Evolutionary conservation across 768 basidiomycete genomes (phyloP).

Genomic region (Coprinopsis strossmayeri): DNA sequence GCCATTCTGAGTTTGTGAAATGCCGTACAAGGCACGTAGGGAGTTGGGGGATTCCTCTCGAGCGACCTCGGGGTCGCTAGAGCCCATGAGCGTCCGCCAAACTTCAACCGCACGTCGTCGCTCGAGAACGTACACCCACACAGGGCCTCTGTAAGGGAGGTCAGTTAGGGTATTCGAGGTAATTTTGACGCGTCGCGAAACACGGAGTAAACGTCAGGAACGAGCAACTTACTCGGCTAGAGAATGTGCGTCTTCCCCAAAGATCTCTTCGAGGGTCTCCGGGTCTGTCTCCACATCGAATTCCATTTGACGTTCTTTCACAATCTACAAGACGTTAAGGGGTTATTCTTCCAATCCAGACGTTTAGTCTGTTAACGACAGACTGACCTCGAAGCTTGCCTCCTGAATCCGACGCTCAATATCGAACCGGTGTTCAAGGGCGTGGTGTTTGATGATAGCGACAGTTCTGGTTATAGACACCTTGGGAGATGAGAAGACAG

Average conservation of each 20-base stretch:
- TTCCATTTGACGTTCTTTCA: slow-evolving; percentile 86
- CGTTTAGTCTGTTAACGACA: neutral
- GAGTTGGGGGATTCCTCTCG: slow-evolving; percentile 51
- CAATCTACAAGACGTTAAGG: slow-evolving; percentile 43
- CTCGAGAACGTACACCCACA: slow-evolving; percentile 91
- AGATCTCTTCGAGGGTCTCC: slow-evolving; percentile 71
- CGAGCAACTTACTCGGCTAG: slow-evolving; percentile 62
- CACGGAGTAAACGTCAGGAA: slow-evolving; percentile 2
- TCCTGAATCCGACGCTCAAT: slow-evolving; percentile 76
- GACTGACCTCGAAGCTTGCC: slow-evolving; percentile 73
- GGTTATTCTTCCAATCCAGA: neutral
- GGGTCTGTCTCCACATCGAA: slow-evolving; percentile 81
- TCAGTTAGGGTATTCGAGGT: slow-evolving; percentile 6
- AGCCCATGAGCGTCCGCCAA: slow-evolving; percentile 71
- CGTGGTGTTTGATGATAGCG: slow-evolving; percentile 81
- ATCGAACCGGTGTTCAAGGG: slow-evolving; percentile 65
- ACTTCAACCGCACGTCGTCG: slow-evolving; percentile 77
- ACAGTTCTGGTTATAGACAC: slow-evolving; percentile 54
- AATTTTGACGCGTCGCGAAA: slow-evolving; percentile 7
- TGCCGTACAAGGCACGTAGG: slow-evolving; percentile 66
- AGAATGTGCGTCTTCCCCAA: slow-evolving; percentile 69
- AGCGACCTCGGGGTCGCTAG: slow-evolving; percentile 53
- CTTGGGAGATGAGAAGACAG: slow-evolving; percentile 5
- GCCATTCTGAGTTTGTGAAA: slow-evolving; percentile 48
- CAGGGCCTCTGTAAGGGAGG: slow-evolving; percentile 53